These are phyloP conservation scores for Sporothrix luriei DNA, from an alignment of 2,329 filamentous ascomycete genomes.

Conservation along the genomic window DNA sequence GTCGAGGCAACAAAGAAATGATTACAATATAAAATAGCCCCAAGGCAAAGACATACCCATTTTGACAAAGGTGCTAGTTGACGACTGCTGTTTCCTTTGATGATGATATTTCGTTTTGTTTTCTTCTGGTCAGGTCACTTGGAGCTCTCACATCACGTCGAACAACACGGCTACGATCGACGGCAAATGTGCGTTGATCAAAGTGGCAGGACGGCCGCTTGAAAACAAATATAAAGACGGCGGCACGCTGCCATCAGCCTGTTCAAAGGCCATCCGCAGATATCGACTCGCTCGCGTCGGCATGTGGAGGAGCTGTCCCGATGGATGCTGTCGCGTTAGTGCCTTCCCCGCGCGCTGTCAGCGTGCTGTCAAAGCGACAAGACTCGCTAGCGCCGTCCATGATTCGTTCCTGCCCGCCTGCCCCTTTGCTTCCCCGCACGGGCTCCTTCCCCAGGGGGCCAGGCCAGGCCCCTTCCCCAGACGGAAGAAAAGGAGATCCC, in stretches of 20 bases:
- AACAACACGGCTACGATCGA: background rate
- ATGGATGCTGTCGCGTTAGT: background rate
- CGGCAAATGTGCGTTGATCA: background rate
- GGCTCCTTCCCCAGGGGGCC: background rate
- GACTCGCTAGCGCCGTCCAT: too few relatives aligned
- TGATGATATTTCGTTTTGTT: background rate
- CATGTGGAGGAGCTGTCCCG: background rate
- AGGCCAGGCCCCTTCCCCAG: too few relatives aligned
- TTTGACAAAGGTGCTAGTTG: background rate
- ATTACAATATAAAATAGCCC: too few relatives aligned
- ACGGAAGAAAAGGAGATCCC: too few relatives aligned
- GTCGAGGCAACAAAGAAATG: too few relatives aligned
- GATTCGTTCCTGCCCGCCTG: background rate
- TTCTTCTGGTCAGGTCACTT: background rate
- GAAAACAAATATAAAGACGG: background rate
- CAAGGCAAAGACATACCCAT: conserved; percentile 18
- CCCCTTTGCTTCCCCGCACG: background rate
- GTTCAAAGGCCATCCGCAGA: background rate
- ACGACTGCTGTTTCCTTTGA: too few relatives aligned
- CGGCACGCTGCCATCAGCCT: background rate
- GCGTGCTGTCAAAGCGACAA: too few relatives aligned
- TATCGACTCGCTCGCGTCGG: background rate
- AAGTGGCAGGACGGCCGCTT: background rate
- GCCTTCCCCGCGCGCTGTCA: background rate
- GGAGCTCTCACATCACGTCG: background rate